Percentiles rank a stretch among this genome's conserved stretches.
Conservation (phyloP, 176 grass and related monocot species). For the Triticum urartu region DNA sequence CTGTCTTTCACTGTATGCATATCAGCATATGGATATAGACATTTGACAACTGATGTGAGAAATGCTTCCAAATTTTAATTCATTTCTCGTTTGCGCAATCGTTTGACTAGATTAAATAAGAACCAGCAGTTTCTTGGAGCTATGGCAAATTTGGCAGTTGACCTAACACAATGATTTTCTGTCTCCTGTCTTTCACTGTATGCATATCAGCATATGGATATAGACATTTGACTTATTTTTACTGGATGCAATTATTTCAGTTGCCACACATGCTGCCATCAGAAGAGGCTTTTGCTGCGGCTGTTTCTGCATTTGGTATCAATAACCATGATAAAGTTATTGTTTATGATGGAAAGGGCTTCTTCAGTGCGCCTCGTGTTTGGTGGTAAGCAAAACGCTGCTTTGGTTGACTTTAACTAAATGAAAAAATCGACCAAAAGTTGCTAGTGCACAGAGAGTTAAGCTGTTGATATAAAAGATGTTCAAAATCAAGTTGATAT, state of each 20-base stretch:
- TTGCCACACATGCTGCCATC: constrained; percentile 91
- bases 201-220: background rate
- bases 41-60: constrained; percentile 57
- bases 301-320: constrained; percentile 68
- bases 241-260: constrained; percentile 33
- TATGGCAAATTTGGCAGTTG: background rate
- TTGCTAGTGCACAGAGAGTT: background rate
- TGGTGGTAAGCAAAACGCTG: constrained; percentile 70
- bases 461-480: background rate
- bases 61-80: constrained; percentile 7
- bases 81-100: background rate
- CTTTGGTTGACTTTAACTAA: background rate
- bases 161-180: background rate
- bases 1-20: background rate
- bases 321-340: constrained; percentile 69
- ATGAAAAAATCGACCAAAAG: background rate
- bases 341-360: constrained; percentile 90
- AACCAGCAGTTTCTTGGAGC: background rate
- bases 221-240: background rate
- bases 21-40: background rate
- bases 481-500: background rate
- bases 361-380: constrained; percentile 79
- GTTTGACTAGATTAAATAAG: constrained; percentile 6
- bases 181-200: background rate
- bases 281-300: constrained; percentile 77